Evolutionary conservation across 257 asterid genomes (phyloP).

Genomic region (Verbascum thapsus): DNA sequence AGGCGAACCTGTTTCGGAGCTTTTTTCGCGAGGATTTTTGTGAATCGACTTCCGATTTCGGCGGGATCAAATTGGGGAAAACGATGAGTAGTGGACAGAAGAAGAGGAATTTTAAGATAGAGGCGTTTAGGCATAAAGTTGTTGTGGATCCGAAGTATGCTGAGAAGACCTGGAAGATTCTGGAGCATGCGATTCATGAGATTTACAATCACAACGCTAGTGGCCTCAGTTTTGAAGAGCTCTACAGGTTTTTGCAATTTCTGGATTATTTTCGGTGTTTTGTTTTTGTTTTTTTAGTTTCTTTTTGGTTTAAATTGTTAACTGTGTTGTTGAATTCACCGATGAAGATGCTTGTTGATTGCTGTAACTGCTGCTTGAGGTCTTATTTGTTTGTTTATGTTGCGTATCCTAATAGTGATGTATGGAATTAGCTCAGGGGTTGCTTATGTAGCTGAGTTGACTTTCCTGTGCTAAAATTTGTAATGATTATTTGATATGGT

Average conservation of each 20-base stretch:
- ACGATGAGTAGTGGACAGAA: slow-evolving; percentile 68
- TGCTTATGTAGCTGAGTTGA: slow-evolving; percentile 16
- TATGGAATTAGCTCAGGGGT: slow-evolving; percentile 11
- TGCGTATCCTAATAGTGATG: slow-evolving; percentile 4
- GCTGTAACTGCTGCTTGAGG: slow-evolving; percentile 14
- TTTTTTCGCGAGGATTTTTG: slow-evolving; percentile 9
- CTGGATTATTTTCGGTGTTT: background rate
- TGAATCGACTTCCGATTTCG: slow-evolving; percentile 10
- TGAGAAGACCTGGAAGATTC: slow-evolving; percentile 90
- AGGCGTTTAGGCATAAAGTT: slow-evolving; percentile 80
- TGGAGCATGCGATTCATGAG: slow-evolving; percentile 87
- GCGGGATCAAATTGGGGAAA: background rate
- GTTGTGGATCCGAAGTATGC: slow-evolving; percentile 96
- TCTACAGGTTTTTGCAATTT: slow-evolving; percentile 55
- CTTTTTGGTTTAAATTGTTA: slow-evolving; percentile 14
- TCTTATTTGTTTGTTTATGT: background rate
- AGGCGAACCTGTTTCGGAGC: slow-evolving; percentile 28
- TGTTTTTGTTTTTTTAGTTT: background rate
- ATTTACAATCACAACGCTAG: slow-evolving; percentile 92
- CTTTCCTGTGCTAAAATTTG: slow-evolving; percentile 10
- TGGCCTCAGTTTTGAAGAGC: slow-evolving; percentile 85
- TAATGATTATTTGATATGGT: slow-evolving; percentile 1
- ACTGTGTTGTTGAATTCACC: slow-evolving; percentile 1
- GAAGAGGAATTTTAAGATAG: slow-evolving; percentile 85
- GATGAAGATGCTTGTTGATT: background rate